A percentile compares a stretch with the other conserved stretches of the same genome.
Conservation (phyloP, 2,329 filamentous ascomycete genomes). For the Aaosphaeria pasadenensis region DNA sequence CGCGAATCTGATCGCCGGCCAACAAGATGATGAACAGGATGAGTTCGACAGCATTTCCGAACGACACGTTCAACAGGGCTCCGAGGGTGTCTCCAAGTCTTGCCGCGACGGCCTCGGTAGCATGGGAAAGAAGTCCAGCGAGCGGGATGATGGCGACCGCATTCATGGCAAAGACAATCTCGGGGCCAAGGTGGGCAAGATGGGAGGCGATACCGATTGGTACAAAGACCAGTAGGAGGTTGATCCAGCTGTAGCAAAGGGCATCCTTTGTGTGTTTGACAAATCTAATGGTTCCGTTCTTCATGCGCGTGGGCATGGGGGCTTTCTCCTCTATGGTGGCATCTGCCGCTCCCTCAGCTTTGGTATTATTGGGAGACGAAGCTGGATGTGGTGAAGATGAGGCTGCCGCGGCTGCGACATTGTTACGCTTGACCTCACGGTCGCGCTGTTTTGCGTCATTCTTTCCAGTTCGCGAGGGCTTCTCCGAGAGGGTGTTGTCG, state of each 20-base stretch:
- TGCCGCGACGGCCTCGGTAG: constrained; percentile 49
- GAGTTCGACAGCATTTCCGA: constrained; percentile 52
- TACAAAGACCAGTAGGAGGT: constrained; percentile 73
- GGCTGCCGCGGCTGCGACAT: constrained; percentile 25
- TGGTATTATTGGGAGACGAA: constrained; percentile 41
- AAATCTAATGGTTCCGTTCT: constrained; percentile 51
- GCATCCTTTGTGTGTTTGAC: constrained; percentile 55
- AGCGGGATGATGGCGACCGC: constrained; percentile 51
- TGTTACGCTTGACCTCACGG: constrained; percentile 13
- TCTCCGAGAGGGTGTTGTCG: constrained; percentile 19
- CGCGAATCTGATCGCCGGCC: constrained; percentile 71
- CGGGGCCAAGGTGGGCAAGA: constrained; percentile 36
- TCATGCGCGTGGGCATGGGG: constrained; percentile 50
- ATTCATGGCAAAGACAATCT: constrained; percentile 51
- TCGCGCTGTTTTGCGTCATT: background rate
- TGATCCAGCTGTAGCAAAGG: constrained; percentile 73
- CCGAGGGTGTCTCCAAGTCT: constrained; percentile 49
- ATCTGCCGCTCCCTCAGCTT: constrained; percentile 51
- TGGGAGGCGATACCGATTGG: constrained; percentile 71
- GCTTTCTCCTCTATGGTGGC: constrained; percentile 51
- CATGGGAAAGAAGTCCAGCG: constrained; percentile 48
- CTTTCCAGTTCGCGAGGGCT: constrained; percentile 11
- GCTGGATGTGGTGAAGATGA: constrained; percentile 27
- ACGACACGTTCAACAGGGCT: constrained; percentile 51
- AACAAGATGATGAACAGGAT: constrained; percentile 49